Evolutionary conservation across 1,284 basidiomycete species (phyloP), one percentile per base, ranked within the genome.

Genomic region (Ustilago sp.): DNA sequence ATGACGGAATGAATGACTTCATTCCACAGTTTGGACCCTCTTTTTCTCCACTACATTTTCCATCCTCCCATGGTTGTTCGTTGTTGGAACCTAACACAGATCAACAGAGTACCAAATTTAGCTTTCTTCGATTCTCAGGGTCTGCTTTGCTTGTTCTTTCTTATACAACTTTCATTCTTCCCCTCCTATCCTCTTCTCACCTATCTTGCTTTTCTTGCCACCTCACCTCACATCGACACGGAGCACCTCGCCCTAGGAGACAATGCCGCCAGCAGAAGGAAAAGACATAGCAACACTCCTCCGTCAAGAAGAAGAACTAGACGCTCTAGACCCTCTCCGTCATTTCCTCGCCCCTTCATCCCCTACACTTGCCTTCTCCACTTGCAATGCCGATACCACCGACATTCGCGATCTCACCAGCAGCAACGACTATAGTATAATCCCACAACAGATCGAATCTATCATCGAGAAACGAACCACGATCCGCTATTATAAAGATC

Each of bases 401-500:
- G 59, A 71, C 45, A 48, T 64, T 6, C 55, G 68, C 17, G 66
- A 66, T 28, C 52, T 34, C 9, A 63, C 52, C 23, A 63, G 57
- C 53, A 34, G 13, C 15, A 71, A 39, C 36, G 51, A 59, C 41
- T 75, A 74, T 53, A 57, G 48, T 41, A 48, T 83, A 31, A 86
- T 92, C 23, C 91, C 92, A 2, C 84, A 87, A 34, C 92, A 92
- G 82, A 87, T 88, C 35, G 89, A 88, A 64, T 90, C 90, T 7
- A 86, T 90, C 56, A 76, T 79, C 19, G 62, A 80, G 13, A 56
- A 59, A n/a, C 65, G 63, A 0, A 67, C 72, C 15, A 71, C 70
- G 28, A 76, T 83, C 8, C 63, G 81, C 4, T 83, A 82, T 65
- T 83, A 66, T 36, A 8, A 28, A 0, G 71, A 81, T 41, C 53